Percentiles rank a stretch among this genome's conserved stretches.
Evolutionary conservation across 139 green algal genomes (phyloP).

Genomic region (Chlamydomonas incerta): DNA sequence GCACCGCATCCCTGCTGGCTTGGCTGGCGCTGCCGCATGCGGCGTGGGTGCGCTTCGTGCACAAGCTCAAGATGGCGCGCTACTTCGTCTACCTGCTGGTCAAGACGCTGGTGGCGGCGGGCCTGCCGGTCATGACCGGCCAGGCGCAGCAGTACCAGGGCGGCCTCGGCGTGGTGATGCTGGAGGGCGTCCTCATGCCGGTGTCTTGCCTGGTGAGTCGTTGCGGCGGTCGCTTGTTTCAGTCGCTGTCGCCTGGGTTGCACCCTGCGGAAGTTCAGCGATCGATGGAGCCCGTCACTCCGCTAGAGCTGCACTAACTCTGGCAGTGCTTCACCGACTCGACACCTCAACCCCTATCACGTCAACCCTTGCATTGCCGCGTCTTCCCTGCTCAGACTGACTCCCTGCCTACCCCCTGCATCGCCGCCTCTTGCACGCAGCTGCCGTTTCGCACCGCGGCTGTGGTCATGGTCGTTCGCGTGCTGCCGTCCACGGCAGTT

Average conservation of each 20-base stretch:
- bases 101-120: neutral
- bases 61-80: neutral
- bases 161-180: neutral
- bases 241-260: too few species aligned
- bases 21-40: neutral
- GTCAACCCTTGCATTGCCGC: too few species aligned
- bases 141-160: neutral
- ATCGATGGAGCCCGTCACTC: too few species aligned
- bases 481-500: neutral
- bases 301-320: too few species aligned
- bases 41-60: neutral
- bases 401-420: too few species aligned
- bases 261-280: too few species aligned
- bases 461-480: neutral
- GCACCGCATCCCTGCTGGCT: neutral
- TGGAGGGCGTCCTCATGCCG: slow-evolving; percentile 10
- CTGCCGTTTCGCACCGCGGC: neutral
- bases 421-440: neutral
- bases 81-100: neutral
- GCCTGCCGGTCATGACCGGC: neutral
- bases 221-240: too few species aligned
- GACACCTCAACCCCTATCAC: too few species aligned
- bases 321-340: too few species aligned
- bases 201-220: slow-evolving; percentile 7
- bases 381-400: too few species aligned